Percentiles rank a stretch among this genome's conserved stretches.
Evolutionary conservation across 176 grass and related monocot species (phyloP).

Genomic region (Hordeum marinum): DNA sequence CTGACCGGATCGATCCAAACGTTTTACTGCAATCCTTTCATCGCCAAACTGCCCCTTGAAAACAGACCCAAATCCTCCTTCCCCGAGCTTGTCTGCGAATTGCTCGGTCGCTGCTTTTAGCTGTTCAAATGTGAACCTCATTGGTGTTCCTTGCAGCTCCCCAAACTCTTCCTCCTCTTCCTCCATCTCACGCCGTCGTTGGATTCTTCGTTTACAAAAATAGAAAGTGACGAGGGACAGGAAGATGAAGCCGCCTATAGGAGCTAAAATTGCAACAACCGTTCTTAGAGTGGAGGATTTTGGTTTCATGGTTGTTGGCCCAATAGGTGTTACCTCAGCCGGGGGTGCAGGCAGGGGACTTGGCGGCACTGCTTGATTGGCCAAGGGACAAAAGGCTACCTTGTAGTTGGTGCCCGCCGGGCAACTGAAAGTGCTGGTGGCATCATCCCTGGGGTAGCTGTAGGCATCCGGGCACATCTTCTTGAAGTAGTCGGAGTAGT

Average conservation of each 20-base stretch:
- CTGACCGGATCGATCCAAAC: constrained; percentile 27
- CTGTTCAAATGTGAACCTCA: constrained; percentile 26
- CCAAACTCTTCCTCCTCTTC: constrained; percentile 10
- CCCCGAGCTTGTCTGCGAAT: constrained; percentile 10
- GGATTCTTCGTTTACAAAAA: neutral
- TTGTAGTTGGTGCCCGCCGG: neutral
- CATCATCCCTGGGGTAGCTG: neutral
- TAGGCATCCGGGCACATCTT: neutral
- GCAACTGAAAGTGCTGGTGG: neutral
- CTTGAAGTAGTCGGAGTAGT: neutral
- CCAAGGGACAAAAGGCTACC: neutral
- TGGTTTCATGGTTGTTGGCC: rapidly evolving
- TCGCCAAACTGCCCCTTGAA: neutral
- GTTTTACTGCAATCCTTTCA: constrained; percentile 8
- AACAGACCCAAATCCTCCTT: constrained; percentile 38
- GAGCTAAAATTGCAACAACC: neutral
- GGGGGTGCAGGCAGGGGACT: neutral
- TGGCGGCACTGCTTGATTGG: neutral
- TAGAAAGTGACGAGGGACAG: neutral
- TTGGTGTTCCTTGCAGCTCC: neutral
- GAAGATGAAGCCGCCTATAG: neutral
- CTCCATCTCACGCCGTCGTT: neutral
- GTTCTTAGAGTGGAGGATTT: neutral
- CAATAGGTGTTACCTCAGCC: neutral
- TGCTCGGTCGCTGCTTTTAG: neutral